Conservation (phyloP, 495 filamentous ascomycete genomes). For the Aspergillus carlsbadensis region DNA sequence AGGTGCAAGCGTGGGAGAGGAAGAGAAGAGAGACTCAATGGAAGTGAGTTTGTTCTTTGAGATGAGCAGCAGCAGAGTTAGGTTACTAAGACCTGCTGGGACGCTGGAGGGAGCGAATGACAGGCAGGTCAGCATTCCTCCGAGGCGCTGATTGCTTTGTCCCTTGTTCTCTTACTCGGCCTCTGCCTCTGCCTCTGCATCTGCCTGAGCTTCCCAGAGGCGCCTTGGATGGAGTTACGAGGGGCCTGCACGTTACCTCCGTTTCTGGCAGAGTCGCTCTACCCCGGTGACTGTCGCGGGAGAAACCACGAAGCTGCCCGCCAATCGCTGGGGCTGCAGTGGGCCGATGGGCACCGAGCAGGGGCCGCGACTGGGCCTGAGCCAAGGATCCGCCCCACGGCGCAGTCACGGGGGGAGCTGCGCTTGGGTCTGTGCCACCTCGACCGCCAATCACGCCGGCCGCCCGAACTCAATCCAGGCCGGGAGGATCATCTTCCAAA, state of each 20-base stretch:
- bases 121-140: not conserved
- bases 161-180: no score
- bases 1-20: slow-evolving; percentile 1
- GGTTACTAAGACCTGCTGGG: slow-evolving; percentile 10
- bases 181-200: no score
- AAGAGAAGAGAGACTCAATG: slow-evolving; percentile 7
- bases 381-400: slow-evolving; percentile 17
- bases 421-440: slow-evolving; percentile 14
- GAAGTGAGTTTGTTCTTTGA: slow-evolving; percentile 7
- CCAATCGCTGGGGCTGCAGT: not conserved
- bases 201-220: not conserved
- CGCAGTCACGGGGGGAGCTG: slow-evolving; percentile 18
- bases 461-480: slow-evolving; percentile 6
- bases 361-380: slow-evolving; percentile 25
- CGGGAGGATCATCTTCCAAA: not conserved
- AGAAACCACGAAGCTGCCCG: slow-evolving; percentile 9
- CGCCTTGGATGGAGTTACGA: not conserved
- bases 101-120: not conserved
- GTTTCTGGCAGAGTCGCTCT: not conserved
- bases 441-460: slow-evolving; percentile 1
- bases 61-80: slow-evolving; percentile 7
- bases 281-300: slow-evolving; percentile 26
- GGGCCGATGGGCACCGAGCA: slow-evolving; percentile 15
- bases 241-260: slow-evolving; percentile 4
- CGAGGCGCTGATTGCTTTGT: no score